Conservation (phyloP, 768 basidiomycete genomes). For the Macrolepiota fuliginosa region DNA sequence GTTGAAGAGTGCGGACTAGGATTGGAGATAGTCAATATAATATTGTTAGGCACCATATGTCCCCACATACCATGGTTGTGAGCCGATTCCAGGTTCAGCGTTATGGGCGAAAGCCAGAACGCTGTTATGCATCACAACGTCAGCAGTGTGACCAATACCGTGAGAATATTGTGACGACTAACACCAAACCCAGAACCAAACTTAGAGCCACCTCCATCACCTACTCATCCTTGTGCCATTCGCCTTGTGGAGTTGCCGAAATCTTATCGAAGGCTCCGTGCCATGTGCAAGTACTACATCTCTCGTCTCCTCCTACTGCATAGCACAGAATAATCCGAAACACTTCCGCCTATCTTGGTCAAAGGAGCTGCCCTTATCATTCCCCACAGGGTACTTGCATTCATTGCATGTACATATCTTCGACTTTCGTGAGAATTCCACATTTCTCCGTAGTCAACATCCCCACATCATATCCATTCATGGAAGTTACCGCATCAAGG, state of each 20-base stretch:
- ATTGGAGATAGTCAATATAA: neutral
- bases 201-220: neutral
- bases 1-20: slow-evolving; percentile 90
- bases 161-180: neutral
- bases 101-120: neutral
- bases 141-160: slow-evolving; percentile 4
- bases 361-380: too few species aligned
- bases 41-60: too few species aligned
- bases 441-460: neutral
- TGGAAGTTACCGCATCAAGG: neutral
- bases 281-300: too few species aligned
- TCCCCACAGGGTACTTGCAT: too few species aligned
- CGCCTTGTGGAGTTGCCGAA: neutral
- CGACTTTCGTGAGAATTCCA: neutral
- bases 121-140: slow-evolving; percentile 6
- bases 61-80: slow-evolving; percentile 7
- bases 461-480: neutral
- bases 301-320: too few species aligned
- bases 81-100: neutral
- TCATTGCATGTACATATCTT: too few species aligned
- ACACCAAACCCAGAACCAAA: neutral
- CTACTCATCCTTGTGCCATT: neutral
- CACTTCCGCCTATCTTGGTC: too few species aligned
- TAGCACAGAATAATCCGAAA: too few species aligned
- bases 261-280: too few species aligned